These are phyloP conservation scores for Akanthomyces uredinophilus DNA, from an alignment of 2,329 filamentous ascomycete species.

Conservation along the genomic window DNA sequence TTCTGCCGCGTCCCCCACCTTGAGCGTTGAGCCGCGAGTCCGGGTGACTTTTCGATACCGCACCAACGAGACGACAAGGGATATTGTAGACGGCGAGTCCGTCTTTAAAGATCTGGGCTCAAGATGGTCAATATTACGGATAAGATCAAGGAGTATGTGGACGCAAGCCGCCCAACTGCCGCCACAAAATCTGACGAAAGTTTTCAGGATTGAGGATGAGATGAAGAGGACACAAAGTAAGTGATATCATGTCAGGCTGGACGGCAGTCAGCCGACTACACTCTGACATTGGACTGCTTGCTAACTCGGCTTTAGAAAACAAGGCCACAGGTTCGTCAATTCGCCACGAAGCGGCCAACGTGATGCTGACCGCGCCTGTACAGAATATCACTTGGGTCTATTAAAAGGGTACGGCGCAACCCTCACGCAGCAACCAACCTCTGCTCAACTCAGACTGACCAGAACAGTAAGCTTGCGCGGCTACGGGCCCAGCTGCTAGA, in stretches of 20 bases:
- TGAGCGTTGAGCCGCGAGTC: neutral
- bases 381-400: constrained; percentile 96
- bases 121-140: constrained; percentile 99
- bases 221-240: constrained; percentile 98
- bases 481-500: constrained; percentile 92
- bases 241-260: constrained; percentile 22
- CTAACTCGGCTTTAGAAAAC: constrained; percentile 62
- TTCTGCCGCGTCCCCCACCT: constrained; percentile 26
- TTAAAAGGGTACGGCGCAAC: constrained; percentile 73
- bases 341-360: neutral
- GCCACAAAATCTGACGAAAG: constrained; percentile 19
- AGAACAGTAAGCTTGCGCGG: constrained; percentile 81
- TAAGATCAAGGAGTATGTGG: constrained; percentile 93
- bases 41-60: neutral
- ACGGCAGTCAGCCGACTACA: neutral
- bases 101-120: constrained; percentile 29
- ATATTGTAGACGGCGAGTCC: constrained; percentile 24
- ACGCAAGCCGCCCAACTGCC: neutral
- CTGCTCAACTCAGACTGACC: neutral
- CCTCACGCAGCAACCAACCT: neutral
- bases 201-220: constrained; percentile 93
- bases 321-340: constrained; percentile 84
- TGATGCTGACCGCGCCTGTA: constrained; percentile 17
- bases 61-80: neutral
- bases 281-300: constrained; percentile 18